Percentiles rank a stretch among this genome's conserved stretches.
Conservation (phyloP, 495 filamentous ascomycete genomes). For the Talaromyces proteolyticus region DNA sequence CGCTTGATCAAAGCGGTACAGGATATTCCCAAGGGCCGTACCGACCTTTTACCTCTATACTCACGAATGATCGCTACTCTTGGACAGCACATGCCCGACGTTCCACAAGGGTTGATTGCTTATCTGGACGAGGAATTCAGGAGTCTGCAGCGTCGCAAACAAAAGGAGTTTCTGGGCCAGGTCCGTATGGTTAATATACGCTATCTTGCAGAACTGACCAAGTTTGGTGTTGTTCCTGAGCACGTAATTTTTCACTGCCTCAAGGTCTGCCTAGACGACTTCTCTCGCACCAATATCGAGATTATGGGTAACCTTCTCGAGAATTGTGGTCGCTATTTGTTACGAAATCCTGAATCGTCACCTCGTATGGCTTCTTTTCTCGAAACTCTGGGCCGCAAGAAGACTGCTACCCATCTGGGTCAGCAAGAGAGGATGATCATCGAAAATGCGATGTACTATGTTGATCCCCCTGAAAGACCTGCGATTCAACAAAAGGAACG, state of each 20-base stretch:
- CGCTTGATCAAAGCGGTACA: constrained; percentile 87
- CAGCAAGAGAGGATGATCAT: constrained; percentile 97
- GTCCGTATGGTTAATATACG: constrained; percentile 92
- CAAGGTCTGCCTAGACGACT: constrained; percentile 95
- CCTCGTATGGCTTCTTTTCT: constrained; percentile 90
- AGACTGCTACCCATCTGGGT: constrained; percentile 87
- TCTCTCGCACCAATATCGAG: constrained; percentile 97
- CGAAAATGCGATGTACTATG: constrained; percentile 97
- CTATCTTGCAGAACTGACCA: constrained; percentile 94
- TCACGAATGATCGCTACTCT: constrained; percentile 90
- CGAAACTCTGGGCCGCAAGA: constrained; percentile 93
- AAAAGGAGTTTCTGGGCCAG: constrained; percentile 94
- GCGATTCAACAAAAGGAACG: constrained; percentile 96
- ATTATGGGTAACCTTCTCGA: constrained; percentile 97
- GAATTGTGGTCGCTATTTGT: constrained; percentile 91
- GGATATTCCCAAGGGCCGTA: constrained; percentile 88
- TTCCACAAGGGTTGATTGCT: constrained; percentile 84
- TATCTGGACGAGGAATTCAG: constrained; percentile 97
- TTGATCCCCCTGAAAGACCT: constrained; percentile 87
- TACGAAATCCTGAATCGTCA: constrained; percentile 89
- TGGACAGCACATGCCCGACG: constrained; percentile 86
- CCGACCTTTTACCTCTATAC: constrained; percentile 87
- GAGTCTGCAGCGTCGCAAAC: constrained; percentile 95
- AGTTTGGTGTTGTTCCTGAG: constrained; percentile 96
- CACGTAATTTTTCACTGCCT: constrained; percentile 99